Conservation (phyloP, 768 basidiomycete genomes). For the Auriscalpium orientale region DNA sequence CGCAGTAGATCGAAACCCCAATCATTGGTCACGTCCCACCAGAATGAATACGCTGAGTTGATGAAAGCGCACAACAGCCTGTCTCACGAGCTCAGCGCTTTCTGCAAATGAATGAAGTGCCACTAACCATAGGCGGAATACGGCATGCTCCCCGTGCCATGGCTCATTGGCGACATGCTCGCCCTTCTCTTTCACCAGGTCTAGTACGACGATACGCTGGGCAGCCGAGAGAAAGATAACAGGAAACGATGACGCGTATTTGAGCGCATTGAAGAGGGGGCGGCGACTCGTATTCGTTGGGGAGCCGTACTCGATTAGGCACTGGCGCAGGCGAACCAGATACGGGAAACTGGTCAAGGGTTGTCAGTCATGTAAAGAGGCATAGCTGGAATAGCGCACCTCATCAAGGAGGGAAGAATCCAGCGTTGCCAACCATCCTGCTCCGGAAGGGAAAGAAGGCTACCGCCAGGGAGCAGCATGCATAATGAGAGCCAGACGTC, state of each 20-base stretch:
- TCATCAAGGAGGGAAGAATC: conserved; percentile 81
- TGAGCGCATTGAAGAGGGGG: conserved; percentile 84
- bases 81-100: neutral
- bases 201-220: conserved; percentile 65
- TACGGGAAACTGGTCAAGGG: conserved; percentile 66
- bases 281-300: conserved; percentile 57
- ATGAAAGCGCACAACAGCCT: conserved; percentile 81
- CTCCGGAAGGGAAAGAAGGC: conserved; percentile 55
- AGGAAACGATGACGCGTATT: conserved; percentile 95
- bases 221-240: conserved; percentile 92
- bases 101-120: neutral
- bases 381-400: conserved; percentile 38
- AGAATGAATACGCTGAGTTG: conserved; percentile 94
- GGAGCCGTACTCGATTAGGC: conserved; percentile 72
- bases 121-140: conserved; percentile 81
- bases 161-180: conserved; percentile 32
- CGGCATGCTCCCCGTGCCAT: conserved; percentile 70
- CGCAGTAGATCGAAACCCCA: conserved; percentile 86
- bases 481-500: conserved; percentile 85
- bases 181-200: conserved; percentile 45
- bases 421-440: conserved; percentile 61
- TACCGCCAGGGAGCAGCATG: conserved; percentile 83
- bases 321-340: conserved; percentile 88
- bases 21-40: conserved; percentile 98
- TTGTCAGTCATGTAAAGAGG: neutral